Conservation (phyloP, 2,329 filamentous ascomycete species). For the Alternaria gaisen region DNA sequence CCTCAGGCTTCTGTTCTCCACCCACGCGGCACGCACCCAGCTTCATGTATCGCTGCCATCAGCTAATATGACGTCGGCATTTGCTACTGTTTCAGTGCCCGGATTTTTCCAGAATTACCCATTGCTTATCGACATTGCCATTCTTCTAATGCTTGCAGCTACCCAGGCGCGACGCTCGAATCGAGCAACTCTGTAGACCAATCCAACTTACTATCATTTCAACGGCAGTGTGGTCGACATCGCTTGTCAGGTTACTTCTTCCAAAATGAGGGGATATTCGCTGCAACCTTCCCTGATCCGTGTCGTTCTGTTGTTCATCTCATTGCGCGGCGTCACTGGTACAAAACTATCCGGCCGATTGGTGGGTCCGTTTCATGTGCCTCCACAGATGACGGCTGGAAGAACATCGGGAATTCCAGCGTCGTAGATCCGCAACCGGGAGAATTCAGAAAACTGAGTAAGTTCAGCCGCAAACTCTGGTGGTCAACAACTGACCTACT, state of each 20-base stretch:
- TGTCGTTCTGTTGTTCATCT: not conserved
- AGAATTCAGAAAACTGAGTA: not conserved
- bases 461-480: not conserved
- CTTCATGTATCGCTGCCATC: slow-evolving; percentile 6
- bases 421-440: not conserved
- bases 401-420: not conserved
- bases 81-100: slow-evolving; percentile 1
- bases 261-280: not conserved
- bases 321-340: not conserved
- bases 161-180: not conserved
- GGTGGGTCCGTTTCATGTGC: not conserved
- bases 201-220: not conserved
- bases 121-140: not conserved
- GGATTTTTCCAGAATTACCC: slow-evolving; percentile 9
- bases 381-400: not conserved
- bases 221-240: not conserved
- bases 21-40: not conserved
- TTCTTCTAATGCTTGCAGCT: not conserved
- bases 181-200: not conserved
- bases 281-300: not conserved
- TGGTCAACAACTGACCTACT: not conserved
- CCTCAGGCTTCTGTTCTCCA: not conserved
- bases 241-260: not conserved
- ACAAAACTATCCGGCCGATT: not conserved
- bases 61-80: slow-evolving; percentile 4